These are phyloP conservation scores for Zizania latifolia DNA, from an alignment of 176 grass and related monocot genomes.

Conservation along the genomic window DNA sequence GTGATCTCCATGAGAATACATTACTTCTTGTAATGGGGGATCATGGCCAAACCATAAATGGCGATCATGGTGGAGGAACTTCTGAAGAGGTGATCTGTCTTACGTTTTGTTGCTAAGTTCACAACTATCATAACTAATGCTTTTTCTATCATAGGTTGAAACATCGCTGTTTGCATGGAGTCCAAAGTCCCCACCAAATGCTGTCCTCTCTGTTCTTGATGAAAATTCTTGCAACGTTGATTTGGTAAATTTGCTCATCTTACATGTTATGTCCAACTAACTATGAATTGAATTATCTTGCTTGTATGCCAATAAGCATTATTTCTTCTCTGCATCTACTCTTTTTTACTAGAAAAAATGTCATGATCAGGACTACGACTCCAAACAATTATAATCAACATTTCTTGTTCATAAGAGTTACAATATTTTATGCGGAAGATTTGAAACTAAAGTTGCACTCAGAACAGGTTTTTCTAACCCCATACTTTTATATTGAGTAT, in stretches of 20 bases:
- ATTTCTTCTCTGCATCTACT: not conserved
- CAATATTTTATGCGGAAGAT: not conserved
- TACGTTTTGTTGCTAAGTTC: constrained; percentile 18
- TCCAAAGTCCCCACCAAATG: constrained; percentile 51
- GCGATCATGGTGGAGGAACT: constrained; percentile 94
- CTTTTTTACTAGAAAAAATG: not conserved
- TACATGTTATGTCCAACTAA: constrained; percentile 5
- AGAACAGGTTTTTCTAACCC: not conserved
- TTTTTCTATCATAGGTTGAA: constrained; percentile 61
- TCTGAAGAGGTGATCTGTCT: constrained; percentile 70
- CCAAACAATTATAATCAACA: not conserved
- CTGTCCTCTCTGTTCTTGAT: constrained; percentile 61
- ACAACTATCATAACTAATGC: constrained; percentile 17
- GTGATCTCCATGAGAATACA: constrained; percentile 78
- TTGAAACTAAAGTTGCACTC: not conserved
- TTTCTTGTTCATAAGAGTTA: not conserved
- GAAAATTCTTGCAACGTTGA: constrained; percentile 56
- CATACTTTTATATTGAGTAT: not conserved
- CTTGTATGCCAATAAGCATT: not conserved
- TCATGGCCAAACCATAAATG: constrained; percentile 97
- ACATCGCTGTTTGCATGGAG: constrained; percentile 88
- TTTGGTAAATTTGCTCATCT: constrained; percentile 49
- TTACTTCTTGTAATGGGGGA: constrained; percentile 96
- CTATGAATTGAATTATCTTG: constrained; percentile 6
- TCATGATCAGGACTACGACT: not conserved